Conservation (phyloP, 768 basidiomycete genomes). For the Russula virescens region DNA sequence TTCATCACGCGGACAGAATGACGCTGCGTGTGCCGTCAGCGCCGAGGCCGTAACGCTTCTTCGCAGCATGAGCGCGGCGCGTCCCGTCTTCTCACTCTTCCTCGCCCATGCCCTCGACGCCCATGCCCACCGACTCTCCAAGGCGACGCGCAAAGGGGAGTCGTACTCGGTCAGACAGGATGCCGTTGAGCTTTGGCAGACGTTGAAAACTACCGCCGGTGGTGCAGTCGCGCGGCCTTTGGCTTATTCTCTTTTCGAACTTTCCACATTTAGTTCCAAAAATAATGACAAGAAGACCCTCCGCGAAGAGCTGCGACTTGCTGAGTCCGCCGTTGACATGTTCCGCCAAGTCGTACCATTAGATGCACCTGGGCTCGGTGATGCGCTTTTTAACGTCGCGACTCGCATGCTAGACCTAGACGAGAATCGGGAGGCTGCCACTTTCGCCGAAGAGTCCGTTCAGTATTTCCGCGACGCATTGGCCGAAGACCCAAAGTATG, state of each 20-base stretch:
- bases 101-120: slow-evolving; percentile 5
- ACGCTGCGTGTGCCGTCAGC: not conserved
- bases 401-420: slow-evolving; percentile 17
- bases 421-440: slow-evolving; percentile 6
- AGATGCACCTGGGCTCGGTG: slow-evolving; percentile 10
- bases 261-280: slow-evolving; percentile 7
- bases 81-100: slow-evolving; percentile 3
- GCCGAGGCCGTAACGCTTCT: not conserved
- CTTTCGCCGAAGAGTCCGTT: slow-evolving; percentile 12
- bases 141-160: slow-evolving; percentile 2
- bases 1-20: slow-evolving; percentile 4
- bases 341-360: slow-evolving; percentile 7
- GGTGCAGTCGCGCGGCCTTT: not conserved
- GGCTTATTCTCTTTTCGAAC: slow-evolving; percentile 1
- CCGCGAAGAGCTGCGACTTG: slow-evolving; percentile 1
- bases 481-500: not conserved
- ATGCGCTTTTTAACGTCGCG: slow-evolving; percentile 5
- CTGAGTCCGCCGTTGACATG: not conserved
- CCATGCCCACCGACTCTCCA: slow-evolving; percentile 5
- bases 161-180: not conserved
- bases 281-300: not conserved
- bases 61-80: not conserved
- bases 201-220: not conserved
- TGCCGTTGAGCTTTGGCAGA: slow-evolving; percentile 7
- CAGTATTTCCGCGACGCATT: slow-evolving; percentile 14